phyloP scores from a whole-genome alignment of 2,329 filamentous ascomycete genomes.

The Cercospora janseana region DNA sequence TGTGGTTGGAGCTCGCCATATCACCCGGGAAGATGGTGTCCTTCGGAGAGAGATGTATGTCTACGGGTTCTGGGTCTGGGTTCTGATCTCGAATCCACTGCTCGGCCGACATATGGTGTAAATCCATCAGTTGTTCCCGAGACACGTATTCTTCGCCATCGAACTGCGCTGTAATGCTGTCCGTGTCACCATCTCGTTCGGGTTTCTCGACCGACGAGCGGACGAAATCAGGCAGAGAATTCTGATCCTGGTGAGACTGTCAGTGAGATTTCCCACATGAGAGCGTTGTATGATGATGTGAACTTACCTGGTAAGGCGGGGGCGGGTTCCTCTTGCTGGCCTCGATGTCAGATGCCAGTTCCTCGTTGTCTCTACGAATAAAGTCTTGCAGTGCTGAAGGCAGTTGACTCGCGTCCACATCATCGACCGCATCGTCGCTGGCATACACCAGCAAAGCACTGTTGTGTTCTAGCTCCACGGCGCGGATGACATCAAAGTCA shows the following conservation, averaged over 20 bases:
- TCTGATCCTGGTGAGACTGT: background rate
- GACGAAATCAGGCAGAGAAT: background rate
- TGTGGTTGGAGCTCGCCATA: background rate
- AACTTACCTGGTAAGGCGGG: conserved; percentile 8
- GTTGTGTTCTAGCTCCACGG: conserved; percentile 52
- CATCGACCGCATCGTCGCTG: conserved; percentile 43
- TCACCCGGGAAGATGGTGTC: background rate
- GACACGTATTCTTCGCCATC: conserved; percentile 7
- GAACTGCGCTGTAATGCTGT: conserved; percentile 16
- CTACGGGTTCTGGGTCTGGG: conserved; percentile 15
- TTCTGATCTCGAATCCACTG: background rate
- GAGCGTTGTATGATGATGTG: background rate
- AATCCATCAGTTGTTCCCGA: conserved; percentile 4
- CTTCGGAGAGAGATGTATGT: conserved; percentile 7
- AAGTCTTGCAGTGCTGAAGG: conserved; percentile 8
- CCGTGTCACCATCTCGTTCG: conserved; percentile 14
- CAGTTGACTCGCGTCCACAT: conserved; percentile 4
- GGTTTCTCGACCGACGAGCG: conserved; percentile 6
- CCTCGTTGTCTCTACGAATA: conserved; percentile 4
- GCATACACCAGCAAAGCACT: conserved; percentile 60
- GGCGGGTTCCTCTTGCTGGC: conserved; percentile 12
- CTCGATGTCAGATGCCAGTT: conserved; percentile 6
- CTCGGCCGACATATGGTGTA: background rate
- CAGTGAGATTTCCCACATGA: background rate
- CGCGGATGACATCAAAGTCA: conserved; percentile 54